Conservation (phyloP, 495 filamentous ascomycete genomes). For the Talaromyces liani region DNA sequence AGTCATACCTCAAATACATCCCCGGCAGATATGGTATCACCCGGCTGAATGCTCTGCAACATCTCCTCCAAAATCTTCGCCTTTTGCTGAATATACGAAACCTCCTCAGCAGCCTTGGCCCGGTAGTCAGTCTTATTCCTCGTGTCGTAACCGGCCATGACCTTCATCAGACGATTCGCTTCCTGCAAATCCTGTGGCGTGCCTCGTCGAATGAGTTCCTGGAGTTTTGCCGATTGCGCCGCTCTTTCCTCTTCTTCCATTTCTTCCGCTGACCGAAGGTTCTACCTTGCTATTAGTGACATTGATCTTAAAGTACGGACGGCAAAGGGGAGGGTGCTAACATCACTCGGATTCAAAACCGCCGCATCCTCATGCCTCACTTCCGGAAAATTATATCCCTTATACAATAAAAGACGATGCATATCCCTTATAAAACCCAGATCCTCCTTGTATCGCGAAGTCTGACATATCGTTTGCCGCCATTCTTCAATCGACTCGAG, state of each 20-base stretch:
- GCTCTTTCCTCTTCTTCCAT: conserved; percentile 97
- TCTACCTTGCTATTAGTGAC: too few relatives aligned
- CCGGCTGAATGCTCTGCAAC: conserved; percentile 72
- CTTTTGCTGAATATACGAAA: conserved; percentile 86
- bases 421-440: conserved; percentile 95
- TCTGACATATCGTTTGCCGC: conserved; percentile 96
- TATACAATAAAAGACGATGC: conserved; percentile 92
- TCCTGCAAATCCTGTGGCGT: conserved; percentile 89
- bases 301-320: too few relatives aligned
- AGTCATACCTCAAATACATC: conserved; percentile 77
- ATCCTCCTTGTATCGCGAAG: conserved; percentile 93
- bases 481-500: conserved; percentile 98
- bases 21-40: conserved; percentile 77
- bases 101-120: conserved; percentile 94
- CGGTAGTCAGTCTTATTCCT: conserved; percentile 94
- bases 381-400: conserved; percentile 93
- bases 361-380: conserved; percentile 89
- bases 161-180: conserved; percentile 94
- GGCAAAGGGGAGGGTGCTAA: too few relatives aligned
- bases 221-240: conserved; percentile 92
- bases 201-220: conserved; percentile 90
- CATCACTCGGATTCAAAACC: conserved; percentile 94
- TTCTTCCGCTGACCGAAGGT: conserved; percentile 91
- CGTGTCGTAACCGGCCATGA: conserved; percentile 97
- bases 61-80: conserved; percentile 88